Conservation (phyloP, 441 rosid genomes). For the Pelargonium citronellum region DNA sequence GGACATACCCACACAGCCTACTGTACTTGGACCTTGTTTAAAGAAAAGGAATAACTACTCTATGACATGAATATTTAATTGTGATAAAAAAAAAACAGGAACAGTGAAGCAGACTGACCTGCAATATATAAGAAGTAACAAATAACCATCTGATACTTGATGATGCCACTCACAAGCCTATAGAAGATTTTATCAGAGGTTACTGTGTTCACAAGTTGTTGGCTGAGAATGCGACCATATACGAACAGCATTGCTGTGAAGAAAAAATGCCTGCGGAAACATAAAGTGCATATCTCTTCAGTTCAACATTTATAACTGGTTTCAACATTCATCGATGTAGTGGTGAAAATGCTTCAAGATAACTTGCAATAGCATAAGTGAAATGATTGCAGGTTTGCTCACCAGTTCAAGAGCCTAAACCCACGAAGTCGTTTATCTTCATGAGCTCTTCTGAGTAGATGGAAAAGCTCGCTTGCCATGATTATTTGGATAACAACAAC, state of each 20-base stretch:
- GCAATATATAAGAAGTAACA: slow-evolving; percentile 26
- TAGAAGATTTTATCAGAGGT: slow-evolving; percentile 23
- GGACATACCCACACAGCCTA: background rate
- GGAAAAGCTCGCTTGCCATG: slow-evolving; percentile 19
- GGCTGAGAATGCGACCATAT: slow-evolving; percentile 18
- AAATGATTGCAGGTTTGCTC: background rate
- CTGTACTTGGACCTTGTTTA: too few relatives aligned
- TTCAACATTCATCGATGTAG: background rate
- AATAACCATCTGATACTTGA: slow-evolving; percentile 28
- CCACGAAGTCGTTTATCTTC: slow-evolving; percentile 16
- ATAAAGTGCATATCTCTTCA: slow-evolving; percentile 4
- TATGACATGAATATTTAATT: background rate
- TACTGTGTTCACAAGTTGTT: slow-evolving; percentile 26
- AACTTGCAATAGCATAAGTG: background rate
- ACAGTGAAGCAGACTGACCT: slow-evolving; percentile 10
- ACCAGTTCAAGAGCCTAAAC: slow-evolving; percentile 20
- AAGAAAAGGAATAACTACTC: background rate
- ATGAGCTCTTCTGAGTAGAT: slow-evolving; percentile 18
- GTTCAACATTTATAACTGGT: background rate
- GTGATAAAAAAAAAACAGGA: background rate
- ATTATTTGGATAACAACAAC: slow-evolving; percentile 4
- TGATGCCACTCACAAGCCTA: slow-evolving; percentile 25
- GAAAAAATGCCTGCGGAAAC: slow-evolving; percentile 26
- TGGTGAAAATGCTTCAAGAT: background rate
- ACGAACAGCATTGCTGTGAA: slow-evolving; percentile 25